Evolutionary conservation across 2,329 filamentous ascomycete genomes (phyloP), one percentile per base, ranked within the genome.

Genomic region (Colletotrichum sidae): DNA sequence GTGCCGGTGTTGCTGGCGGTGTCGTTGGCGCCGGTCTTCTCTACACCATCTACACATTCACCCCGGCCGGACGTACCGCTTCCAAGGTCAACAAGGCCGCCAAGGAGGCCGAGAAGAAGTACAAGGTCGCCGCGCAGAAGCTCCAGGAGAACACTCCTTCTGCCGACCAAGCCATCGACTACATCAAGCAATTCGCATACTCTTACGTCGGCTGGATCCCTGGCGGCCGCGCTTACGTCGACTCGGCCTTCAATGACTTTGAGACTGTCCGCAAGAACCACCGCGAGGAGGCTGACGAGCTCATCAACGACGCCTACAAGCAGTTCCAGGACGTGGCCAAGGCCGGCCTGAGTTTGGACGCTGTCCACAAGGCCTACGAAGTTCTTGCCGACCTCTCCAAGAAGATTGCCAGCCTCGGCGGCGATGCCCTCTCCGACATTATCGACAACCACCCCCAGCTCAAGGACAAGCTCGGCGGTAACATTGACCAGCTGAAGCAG

Each of bases 121-220:
- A 90, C 75, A 78, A 88, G 44, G 80, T 83, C 8, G 84, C 89
- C 1, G 84, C 85, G 39, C 79, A 88, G 69, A 87, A 87, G 73
- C 80, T 91, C 6, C 85, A 89, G 69, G 78, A 89, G 60, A 82
- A 84, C 50, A 86, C 90, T 0, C 91, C 91, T 0, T 84, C 87
- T 65, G 83, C 89, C 12, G 90, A 91, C 68, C 84, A 92, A 75
- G 90, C 90, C 1, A 80, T 92, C 44, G 77, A 84, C 66, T 89
- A 86, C 79, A 84, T 94, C 66, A 88, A 88, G 71, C 80, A 88
- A 62, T 88, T 89, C 11, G 87, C 88, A 35, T 88, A 87, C 73
- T 88, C 88, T 33, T 94, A 94, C 72, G 89, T 90, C 2, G 81
- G 80, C 3, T 92, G 90, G 82, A 86, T 94, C 37, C 92, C 92